These are phyloP conservation scores for Aureobasidium sp. DNA, from an alignment of 2,329 filamentous ascomycete genomes.

Conservation along the genomic window DNA sequence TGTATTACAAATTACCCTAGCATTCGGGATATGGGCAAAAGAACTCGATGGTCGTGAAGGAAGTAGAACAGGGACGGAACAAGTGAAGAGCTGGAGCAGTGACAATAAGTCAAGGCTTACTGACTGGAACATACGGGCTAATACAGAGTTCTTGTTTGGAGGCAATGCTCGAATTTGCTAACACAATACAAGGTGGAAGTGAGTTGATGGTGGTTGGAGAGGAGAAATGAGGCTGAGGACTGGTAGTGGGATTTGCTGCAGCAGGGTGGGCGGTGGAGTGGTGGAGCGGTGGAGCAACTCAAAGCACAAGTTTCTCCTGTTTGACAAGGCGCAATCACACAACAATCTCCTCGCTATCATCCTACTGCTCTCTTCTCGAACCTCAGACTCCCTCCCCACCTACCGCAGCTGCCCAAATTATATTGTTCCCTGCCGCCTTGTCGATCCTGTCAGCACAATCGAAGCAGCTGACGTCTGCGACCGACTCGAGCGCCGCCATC, in stretches of 20 bases:
- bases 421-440: background rate
- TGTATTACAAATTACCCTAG: too few relatives aligned
- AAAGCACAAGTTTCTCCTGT: background rate
- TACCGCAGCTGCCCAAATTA: background rate
- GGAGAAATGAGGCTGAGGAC: background rate
- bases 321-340: background rate
- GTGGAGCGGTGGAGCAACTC: background rate
- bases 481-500: background rate
- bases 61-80: background rate
- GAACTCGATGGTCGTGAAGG: background rate
- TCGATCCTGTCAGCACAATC: background rate
- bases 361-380: background rate
- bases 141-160: too few relatives aligned
- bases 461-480: background rate
- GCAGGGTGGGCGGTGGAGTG: background rate
- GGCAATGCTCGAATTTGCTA: background rate
- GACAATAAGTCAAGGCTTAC: background rate
- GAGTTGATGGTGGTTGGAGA: background rate
- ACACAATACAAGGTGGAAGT: background rate
- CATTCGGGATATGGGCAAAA: background rate
- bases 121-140: background rate
- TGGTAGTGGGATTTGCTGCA: background rate
- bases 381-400: background rate
- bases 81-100: background rate
- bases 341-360: background rate